Evolutionary conservation across 2,329 filamentous ascomycete genomes (phyloP).

Genomic region (Cordyceps fumosorosea): DNA sequence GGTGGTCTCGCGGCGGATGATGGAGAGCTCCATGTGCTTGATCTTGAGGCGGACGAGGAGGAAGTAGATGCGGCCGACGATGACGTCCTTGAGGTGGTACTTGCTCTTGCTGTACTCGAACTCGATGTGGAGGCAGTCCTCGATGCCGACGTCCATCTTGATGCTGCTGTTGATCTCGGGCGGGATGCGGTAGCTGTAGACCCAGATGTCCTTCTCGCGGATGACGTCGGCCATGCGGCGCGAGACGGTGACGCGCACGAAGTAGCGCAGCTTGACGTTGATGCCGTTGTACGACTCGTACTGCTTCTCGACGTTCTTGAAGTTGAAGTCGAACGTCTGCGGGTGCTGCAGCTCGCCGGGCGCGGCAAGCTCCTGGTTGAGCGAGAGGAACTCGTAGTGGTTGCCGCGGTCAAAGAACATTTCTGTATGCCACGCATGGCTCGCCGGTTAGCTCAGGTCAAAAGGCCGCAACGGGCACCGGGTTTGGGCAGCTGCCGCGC

Average conservation of each 20-base stretch:
- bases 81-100: constrained; percentile 98
- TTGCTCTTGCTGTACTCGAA: constrained; percentile 99
- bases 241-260: constrained; percentile 92
- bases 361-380: constrained; percentile 93
- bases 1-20: constrained; percentile 93
- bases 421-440: constrained; percentile 48
- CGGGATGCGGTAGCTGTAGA: constrained; percentile 96
- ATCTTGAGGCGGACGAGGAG: constrained; percentile 95
- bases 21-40: constrained; percentile 98
- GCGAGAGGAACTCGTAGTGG: constrained; percentile 96
- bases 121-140: constrained; percentile 98
- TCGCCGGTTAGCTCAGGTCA: background rate
- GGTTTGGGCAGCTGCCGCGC: background rate
- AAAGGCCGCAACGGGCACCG: background rate
- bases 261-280: constrained; percentile 98
- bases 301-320: constrained; percentile 99
- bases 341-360: constrained; percentile 97
- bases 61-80: constrained; percentile 98
- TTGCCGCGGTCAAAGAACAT: constrained; percentile 99
- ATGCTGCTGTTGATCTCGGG: constrained; percentile 97
- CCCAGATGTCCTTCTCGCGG: constrained; percentile 99
- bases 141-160: constrained; percentile 99
- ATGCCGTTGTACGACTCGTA: constrained; percentile 99
- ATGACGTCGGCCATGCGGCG: constrained; percentile 97
- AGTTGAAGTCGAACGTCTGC: constrained; percentile 98